These are phyloP conservation scores for Friedmanniomyces simplex DNA, from an alignment of 495 filamentous ascomycete genomes.

Conservation along the genomic window DNA sequence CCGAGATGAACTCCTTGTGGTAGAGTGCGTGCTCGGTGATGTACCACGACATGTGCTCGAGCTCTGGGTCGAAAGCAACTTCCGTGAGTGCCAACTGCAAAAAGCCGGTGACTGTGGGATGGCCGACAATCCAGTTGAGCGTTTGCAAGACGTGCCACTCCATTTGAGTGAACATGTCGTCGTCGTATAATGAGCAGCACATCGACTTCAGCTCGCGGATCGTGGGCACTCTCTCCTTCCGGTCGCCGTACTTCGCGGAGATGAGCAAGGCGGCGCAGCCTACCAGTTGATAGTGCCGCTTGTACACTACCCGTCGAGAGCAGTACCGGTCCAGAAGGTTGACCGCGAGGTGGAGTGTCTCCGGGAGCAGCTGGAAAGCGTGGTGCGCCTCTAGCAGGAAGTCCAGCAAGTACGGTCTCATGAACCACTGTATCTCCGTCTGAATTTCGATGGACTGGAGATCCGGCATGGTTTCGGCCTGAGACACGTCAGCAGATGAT, in stretches of 20 bases:
- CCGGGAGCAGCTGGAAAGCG: constrained; percentile 85
- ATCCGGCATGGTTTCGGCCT: constrained; percentile 87
- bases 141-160: constrained; percentile 99
- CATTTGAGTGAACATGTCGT: constrained; percentile 99
- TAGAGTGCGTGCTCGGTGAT: constrained; percentile 90
- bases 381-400: constrained; percentile 96
- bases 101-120: constrained; percentile 91
- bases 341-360: constrained; percentile 89
- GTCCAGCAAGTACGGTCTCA: constrained; percentile 95
- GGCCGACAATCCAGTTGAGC: constrained; percentile 90
- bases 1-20: constrained; percentile 90
- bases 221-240: constrained; percentile 91
- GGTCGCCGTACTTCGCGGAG: constrained; percentile 96
- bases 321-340: constrained; percentile 97
- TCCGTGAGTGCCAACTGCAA: constrained; percentile 63
- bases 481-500: constrained; percentile 23
- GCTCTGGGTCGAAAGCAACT: constrained; percentile 59
- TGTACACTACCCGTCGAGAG: constrained; percentile 96
- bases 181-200: constrained; percentile 97
- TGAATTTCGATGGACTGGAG: constrained; percentile 97
- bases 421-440: constrained; percentile 98
- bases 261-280: constrained; percentile 94
- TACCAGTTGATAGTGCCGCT: constrained; percentile 96
- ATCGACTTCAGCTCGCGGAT: constrained; percentile 95
- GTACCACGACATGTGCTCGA: constrained; percentile 90